Base-by-base conservation (phyloP, 768 basidiomycete species). In the Tricholoma sp. region DNA sequence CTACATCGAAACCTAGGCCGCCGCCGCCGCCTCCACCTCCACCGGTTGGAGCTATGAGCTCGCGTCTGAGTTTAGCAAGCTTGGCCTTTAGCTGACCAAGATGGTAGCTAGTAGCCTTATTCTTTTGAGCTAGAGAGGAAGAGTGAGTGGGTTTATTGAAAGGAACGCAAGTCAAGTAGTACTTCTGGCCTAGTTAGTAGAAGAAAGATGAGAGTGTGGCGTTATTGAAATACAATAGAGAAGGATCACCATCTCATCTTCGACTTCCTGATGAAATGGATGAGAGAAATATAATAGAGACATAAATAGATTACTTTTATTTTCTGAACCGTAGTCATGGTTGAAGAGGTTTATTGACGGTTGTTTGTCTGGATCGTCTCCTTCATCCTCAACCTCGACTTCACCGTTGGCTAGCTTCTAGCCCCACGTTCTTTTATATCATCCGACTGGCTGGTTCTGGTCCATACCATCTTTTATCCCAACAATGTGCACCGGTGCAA, bases 81-180 rank as follows among this genome's bases (percentile, higher is more conserved):
- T 99, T 99, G 56, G 97, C 96, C 72, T 98, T 98, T 70, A 98
- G 86, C 76, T 95, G 92, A 54, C 95, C 95, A 58, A 97, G 75
- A 77, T 96, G 94, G 72, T 95, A 95, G 76, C 91, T 93, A 63
- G 91, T 93, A 76, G 91, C 91, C 84, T 94, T 94, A 74, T 94
- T 94, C 73, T 94, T 94, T 80, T 94, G 91, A 68, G 91, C 91
- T 94, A 71, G n/a, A 63, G 52, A 51, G 21, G 46, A 59, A 67
- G 54, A 69, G 59, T 51, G 55, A 50, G 54, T 52, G 3, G 49
- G 50, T 37, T n/a, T 52, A 56, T 22, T 49, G 29, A 19, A 39
- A 37, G 27, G 53, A 27, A 14, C 32, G 24, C 24, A 52, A 45
- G n/a, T n/a, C n/a, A n/a, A 55, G 52, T 77, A 80, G 68, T 79